Base-by-base conservation (phyloP, 495 filamentous ascomycete genomes). In the Daldinia caldariorum region DNA sequence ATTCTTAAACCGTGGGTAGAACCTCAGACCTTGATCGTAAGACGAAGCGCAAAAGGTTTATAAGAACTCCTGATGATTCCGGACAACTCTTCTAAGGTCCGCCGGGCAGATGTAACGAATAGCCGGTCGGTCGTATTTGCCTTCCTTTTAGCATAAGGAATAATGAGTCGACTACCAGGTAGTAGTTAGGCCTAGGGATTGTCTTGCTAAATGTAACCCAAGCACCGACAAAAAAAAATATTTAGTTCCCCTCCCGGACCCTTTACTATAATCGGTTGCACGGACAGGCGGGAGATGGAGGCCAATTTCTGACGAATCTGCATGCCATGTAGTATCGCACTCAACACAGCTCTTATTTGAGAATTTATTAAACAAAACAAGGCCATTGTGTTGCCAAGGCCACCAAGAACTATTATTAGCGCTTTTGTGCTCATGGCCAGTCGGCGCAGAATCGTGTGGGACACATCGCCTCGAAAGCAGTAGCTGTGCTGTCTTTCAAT, bases 181-280 rank as follows among this genome's bases (percentile, higher is more conserved):
- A n/a, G 61, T 70, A 54, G 58, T 26, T 26, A 26, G 26, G 26
- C 26, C 26, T 26, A 26, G 26, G 1, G 26, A 3, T 69, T 62
- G 65, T 72, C 60, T 56, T 69, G 61, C 64, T 65, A 34, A 51
- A 67, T 72, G 70, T 61, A 69, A 72, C 70, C 60, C 57, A 56
- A 67, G 41, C 47, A 39, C 37, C 26, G 38, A 68, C 57, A 64
- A 39, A 53, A 14, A n/a, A 12, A 12, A 0, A n/a, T n/a, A n/a
- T n/a, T 58, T 51, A 38, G 37, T 45, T 41, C 20, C 56, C 49
- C 57, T 60, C 35, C 63, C 41, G 45, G 37, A 41, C 41, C 43
- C 57, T 37, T 55, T 37, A 51, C 54, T 47, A 63, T 55, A 35
- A 71, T 67, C 26, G 60, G 56, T 45, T 54, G 57, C 70, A 68